Conservation (phyloP, 2,329 filamentous ascomycete species). For the Scortechinia acanthostroma region DNA sequence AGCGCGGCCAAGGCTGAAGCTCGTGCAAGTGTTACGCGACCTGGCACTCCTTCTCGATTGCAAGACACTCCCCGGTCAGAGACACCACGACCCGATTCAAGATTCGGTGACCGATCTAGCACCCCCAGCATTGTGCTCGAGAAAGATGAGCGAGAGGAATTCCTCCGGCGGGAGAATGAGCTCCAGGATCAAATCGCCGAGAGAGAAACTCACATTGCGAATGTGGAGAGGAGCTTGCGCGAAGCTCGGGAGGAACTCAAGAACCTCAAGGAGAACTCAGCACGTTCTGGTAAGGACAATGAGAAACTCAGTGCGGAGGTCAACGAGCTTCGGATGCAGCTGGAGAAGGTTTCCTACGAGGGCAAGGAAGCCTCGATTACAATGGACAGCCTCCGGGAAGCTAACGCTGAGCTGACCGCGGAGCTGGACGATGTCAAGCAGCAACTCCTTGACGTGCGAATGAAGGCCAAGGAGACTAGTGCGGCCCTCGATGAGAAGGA, state of each 20-base stretch:
- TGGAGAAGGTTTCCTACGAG: conserved; percentile 92
- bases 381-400: conserved; percentile 94
- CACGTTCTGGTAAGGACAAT: conserved; percentile 79
- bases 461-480: conserved; percentile 88
- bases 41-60: conserved; percentile 46
- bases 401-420: conserved; percentile 82
- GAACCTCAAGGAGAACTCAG: conserved; percentile 78
- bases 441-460: conserved; percentile 88
- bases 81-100: conserved; percentile 56
- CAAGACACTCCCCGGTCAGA: conserved; percentile 38
- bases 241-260: conserved; percentile 81
- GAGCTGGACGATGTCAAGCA: conserved; percentile 95
- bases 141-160: conserved; percentile 95
- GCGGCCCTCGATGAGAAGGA: conserved; percentile 93
- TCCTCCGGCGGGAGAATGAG: conserved; percentile 88
- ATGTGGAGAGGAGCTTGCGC: conserved; percentile 72
- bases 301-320: conserved; percentile 78
- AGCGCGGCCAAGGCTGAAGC: conserved; percentile 29
- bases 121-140: conserved; percentile 85
- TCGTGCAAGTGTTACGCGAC: conserved; percentile 36
- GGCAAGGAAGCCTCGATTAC: conserved; percentile 94
- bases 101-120: conserved; percentile 69
- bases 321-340: conserved; percentile 91
- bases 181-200: conserved; percentile 93
- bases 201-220: conserved; percentile 74